Conservation (phyloP, 441 rosid genomes). For the Rhodomyrtus psidioides region DNA sequence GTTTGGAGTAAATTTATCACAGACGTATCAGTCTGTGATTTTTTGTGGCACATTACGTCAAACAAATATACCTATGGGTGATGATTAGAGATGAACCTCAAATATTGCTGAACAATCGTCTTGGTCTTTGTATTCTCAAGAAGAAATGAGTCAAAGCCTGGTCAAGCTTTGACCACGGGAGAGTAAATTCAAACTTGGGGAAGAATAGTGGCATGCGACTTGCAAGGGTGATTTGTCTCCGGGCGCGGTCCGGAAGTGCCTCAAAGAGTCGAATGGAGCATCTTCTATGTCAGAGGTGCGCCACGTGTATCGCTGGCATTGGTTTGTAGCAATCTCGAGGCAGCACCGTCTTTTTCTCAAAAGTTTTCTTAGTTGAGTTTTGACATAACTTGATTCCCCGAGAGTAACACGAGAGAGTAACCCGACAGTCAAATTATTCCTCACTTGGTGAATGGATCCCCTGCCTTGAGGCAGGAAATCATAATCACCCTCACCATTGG, state of each 20-base stretch:
- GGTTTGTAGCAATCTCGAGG: neutral
- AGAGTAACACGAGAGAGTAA: too few species aligned
- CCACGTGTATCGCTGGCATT: neutral
- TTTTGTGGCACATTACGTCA: too few species aligned
- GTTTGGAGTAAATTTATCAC: too few species aligned
- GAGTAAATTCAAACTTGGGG: neutral
- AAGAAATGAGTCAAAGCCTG: neutral
- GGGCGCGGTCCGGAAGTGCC: neutral
- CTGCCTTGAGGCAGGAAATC: too few species aligned
- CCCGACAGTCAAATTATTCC: neutral
- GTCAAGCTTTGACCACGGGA: neutral
- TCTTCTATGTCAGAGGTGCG: neutral
- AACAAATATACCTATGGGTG: too few species aligned
- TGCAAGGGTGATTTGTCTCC: neutral
- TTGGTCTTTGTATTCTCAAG: too few species aligned
- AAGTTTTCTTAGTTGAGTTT: neutral
- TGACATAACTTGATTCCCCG: rapidly evolving
- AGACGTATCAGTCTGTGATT: too few species aligned
- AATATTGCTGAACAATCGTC: neutral
- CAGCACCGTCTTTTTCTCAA: neutral
- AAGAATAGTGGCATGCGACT: too few species aligned
- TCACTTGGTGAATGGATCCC: too few species aligned
- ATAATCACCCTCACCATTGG: too few species aligned
- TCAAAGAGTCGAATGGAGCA: too few species aligned
- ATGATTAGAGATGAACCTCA: too few species aligned